Evolutionary conservation across 2,329 filamentous ascomycete genomes (phyloP).

Genomic region (Diaporthe destruens): DNA sequence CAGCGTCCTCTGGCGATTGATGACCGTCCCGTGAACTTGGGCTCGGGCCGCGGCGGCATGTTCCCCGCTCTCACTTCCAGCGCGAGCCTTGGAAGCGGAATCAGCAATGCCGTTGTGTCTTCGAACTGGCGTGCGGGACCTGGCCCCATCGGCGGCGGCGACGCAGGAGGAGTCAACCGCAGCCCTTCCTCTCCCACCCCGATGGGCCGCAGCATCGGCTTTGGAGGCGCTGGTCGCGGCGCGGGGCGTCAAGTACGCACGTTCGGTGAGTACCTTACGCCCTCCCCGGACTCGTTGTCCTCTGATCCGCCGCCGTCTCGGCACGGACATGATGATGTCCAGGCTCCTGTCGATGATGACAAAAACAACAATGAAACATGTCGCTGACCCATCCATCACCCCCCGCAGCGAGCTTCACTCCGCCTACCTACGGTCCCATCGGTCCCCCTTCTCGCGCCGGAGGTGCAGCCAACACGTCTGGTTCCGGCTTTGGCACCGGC

Average conservation of each 20-base stretch:
- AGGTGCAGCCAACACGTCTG: no score
- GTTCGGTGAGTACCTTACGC: background rate
- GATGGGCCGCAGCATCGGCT: background rate
- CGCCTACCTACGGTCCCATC: slow-evolving; percentile 36
- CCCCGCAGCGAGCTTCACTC: slow-evolving; percentile 17
- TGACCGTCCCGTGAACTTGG: slow-evolving; percentile 19
- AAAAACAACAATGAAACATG: no score
- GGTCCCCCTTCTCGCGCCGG: slow-evolving; percentile 15
- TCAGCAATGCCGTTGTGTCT: background rate
- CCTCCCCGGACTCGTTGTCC: background rate
- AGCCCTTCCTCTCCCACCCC: background rate
- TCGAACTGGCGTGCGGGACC: slow-evolving; percentile 10
- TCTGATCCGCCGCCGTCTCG: no score
- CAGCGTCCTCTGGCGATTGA: slow-evolving; percentile 32
- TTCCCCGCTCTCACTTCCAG: background rate
- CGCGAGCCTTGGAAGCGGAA: background rate
- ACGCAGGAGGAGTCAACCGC: background rate
- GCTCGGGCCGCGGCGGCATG: background rate
- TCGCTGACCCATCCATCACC: background rate
- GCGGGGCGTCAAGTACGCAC: slow-evolving; percentile 10
- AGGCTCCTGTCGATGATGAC: no score
- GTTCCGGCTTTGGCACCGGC: background rate
- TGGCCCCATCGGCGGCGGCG: background rate
- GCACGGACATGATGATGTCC: no score
- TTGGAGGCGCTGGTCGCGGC: slow-evolving; percentile 2